Evolutionary conservation across 192 early-diverging fungal species (phyloP).

Genomic region (Paraglomus brasilianum): DNA sequence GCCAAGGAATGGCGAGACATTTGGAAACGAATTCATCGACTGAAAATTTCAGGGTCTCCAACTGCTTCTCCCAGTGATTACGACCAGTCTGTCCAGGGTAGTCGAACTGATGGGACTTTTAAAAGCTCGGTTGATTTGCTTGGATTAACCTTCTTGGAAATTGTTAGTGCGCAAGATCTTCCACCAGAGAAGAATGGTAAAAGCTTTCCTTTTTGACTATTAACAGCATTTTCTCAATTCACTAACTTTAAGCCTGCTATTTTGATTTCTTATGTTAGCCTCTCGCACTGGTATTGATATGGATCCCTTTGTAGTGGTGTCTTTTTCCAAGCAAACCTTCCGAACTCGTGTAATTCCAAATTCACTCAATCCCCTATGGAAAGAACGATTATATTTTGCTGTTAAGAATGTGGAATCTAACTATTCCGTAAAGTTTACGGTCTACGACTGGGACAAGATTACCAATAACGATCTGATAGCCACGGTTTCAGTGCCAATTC

Average conservation of each 20-base stretch:
- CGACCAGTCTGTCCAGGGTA: neutral
- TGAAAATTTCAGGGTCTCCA: conserved; percentile 16
- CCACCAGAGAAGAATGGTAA: conserved; percentile 42
- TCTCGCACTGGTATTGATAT: conserved; percentile 69
- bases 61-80: no score
- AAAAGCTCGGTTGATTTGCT: conserved; percentile 17
- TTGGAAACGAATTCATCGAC: conserved; percentile 8
- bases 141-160: conserved; percentile 43
- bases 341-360: conserved; percentile 65
- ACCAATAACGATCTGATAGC: conserved; percentile 68
- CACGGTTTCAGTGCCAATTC: conserved; percentile 42
- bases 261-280: conserved; percentile 29
- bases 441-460: conserved; percentile 77
- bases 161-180: conserved; percentile 39
- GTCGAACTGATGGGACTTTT: neutral
- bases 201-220: neutral
- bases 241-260: neutral
- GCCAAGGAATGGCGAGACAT: conserved; percentile 24
- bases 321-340: conserved; percentile 68
- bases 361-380: conserved; percentile 71
- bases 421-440: conserved; percentile 52
- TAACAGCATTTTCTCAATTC: neutral
- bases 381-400: conserved; percentile 67
- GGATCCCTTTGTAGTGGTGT: conserved; percentile 80
- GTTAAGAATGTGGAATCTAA: conserved; percentile 45